A percentile compares a stretch with the other conserved stretches of the same genome.
phyloP scores from a whole-genome alignment of 2,329 filamentous ascomycete genomes.

The Paraconiothyrium brasiliense region DNA sequence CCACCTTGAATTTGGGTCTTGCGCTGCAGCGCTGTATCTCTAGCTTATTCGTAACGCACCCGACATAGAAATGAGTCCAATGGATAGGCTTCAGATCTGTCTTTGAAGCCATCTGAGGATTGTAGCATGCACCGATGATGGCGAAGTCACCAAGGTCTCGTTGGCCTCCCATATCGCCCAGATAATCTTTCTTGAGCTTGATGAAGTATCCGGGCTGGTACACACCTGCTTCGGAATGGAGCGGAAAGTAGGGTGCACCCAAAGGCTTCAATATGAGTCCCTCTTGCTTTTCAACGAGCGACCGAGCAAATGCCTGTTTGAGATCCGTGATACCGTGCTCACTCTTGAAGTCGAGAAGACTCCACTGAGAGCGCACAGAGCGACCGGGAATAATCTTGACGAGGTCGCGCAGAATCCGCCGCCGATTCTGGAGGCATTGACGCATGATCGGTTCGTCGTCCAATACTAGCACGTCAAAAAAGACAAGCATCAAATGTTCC shows the following conservation, averaged over 20 bases:
- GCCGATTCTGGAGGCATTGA: slow-evolving; percentile 67
- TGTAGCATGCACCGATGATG: slow-evolving; percentile 77
- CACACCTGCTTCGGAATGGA: slow-evolving; percentile 35
- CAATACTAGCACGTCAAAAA: slow-evolving; percentile 67
- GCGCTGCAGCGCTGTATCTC: slow-evolving; percentile 62
- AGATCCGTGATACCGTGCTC: slow-evolving; percentile 43
- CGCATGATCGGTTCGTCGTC: slow-evolving; percentile 64
- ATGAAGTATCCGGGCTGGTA: slow-evolving; percentile 64
- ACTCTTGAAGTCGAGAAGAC: slow-evolving; percentile 70
- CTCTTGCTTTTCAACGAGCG: slow-evolving; percentile 74
- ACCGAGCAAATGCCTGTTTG: slow-evolving; percentile 67
- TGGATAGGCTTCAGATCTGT: slow-evolving; percentile 64
- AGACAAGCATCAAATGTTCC: slow-evolving; percentile 69
- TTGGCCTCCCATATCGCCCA: slow-evolving; percentile 79
- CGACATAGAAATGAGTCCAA: slow-evolving; percentile 85
- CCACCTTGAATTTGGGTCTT: slow-evolving; percentile 70
- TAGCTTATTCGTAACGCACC: slow-evolving; percentile 75
- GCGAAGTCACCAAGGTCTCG: slow-evolving; percentile 74
- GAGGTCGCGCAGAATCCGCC: slow-evolving; percentile 67
- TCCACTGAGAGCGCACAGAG: slow-evolving; percentile 72
- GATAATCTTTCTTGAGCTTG: slow-evolving; percentile 91
- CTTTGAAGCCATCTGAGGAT: slow-evolving; percentile 68
- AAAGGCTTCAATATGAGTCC: slow-evolving; percentile 81
- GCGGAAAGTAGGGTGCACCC: slow-evolving; percentile 77
- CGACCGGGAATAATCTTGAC: slow-evolving; percentile 66